Evolutionary conservation across 345 rosid genomes (phyloP), one percentile per base, ranked within the genome.

Genomic region (Salix koriyanagi): DNA sequence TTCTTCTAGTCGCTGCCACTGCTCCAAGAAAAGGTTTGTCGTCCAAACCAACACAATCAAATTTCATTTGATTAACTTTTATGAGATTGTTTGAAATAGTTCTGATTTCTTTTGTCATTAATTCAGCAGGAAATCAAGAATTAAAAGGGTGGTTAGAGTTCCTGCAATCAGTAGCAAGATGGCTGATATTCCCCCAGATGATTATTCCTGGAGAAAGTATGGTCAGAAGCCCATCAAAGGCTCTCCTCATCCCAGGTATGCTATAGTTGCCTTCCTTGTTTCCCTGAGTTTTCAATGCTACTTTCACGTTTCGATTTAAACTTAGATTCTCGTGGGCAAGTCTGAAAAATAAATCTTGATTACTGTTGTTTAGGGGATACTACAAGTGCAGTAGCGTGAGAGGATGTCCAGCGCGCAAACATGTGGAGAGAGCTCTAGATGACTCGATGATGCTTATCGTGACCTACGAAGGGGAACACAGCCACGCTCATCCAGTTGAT

Each of bases 211-310:
- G 99, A 90, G 99, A 82, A 95, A 95, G 61, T 95, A 95, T 52
- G 99, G 99, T 41, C 99, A 95, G 71, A 95, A 95, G 82, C 97
- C 99, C 5, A 95, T 95, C 85, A 95, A 95, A 76, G 99, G 99
- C 44, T 95, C 99, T 18, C 99, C 99, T 83, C 97, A 95, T 84
- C 99, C 97, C 71, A 92, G 99, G 99, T 92, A 2, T 15, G 11
- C 4, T 25, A 19, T n/a, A 7, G 11, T 9, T 58, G 26, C 14
- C 23, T n/a, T 52, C n/a, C 2, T 69, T 10, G 34, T 15, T 62
- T 26, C 34, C 11, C 3, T 26, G 12, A 23, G n/a, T 15, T 14
- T 9, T 34, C 37, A 58, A 10, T 23, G 28, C 10, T 58, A 5
- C 11, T 56, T 56, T 21, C 10, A 56, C 10, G 25, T 56, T 3